Evolutionary conservation across 1,139 yeast species (phyloP).

Genomic region (Candida pseudocylindracea): DNA sequence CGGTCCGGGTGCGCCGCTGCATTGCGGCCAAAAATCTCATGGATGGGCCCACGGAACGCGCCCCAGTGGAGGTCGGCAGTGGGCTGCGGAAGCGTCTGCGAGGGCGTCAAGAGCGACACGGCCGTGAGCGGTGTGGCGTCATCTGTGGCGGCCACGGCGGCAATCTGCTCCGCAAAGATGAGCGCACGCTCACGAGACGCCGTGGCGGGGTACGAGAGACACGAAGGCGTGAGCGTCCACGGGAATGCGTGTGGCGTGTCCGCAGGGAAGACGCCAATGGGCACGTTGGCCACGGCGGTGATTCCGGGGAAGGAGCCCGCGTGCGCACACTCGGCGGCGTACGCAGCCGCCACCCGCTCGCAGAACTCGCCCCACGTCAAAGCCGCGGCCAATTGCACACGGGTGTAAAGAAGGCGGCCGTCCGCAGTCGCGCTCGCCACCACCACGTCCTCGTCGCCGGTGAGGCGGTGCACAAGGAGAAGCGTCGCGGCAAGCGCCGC

Average conservation of each 20-base stretch:
- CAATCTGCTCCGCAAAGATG: slow-evolving; percentile 52
- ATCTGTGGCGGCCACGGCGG: slow-evolving; percentile 20
- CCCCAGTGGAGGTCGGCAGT: slow-evolving; percentile 75
- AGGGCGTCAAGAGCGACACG: slow-evolving; percentile 40
- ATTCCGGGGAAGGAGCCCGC: slow-evolving; percentile 30
- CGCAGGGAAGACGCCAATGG: slow-evolving; percentile 9
- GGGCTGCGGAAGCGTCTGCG: slow-evolving; percentile 75
- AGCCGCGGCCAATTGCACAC: slow-evolving; percentile 34
- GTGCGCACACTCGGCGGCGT: slow-evolving; percentile 36
- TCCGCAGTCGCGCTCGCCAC: slow-evolving; percentile 39
- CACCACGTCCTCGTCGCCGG: slow-evolving; percentile 91
- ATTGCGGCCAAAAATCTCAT: slow-evolving; percentile 75
- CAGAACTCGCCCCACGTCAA: slow-evolving; percentile 30
- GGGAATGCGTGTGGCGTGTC: slow-evolving; percentile 58
- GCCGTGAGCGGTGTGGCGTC: slow-evolving; percentile 27
- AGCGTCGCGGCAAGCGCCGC: background rate
- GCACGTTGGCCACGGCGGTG: slow-evolving; percentile 24
- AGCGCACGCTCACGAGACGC: slow-evolving; percentile 27
- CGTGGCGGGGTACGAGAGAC: too few species aligned
- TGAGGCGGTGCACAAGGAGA: slow-evolving; percentile 42
- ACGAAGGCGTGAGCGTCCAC: slow-evolving; percentile 18
- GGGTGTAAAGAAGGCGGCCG: slow-evolving; percentile 27
- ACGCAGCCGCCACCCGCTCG: slow-evolving; percentile 19
- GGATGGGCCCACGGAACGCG: slow-evolving; percentile 85
- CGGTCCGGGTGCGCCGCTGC: slow-evolving; percentile 71